Evolutionary conservation across 768 basidiomycete genomes (phyloP).

Genomic region (Podaxis pistillaris): DNA sequence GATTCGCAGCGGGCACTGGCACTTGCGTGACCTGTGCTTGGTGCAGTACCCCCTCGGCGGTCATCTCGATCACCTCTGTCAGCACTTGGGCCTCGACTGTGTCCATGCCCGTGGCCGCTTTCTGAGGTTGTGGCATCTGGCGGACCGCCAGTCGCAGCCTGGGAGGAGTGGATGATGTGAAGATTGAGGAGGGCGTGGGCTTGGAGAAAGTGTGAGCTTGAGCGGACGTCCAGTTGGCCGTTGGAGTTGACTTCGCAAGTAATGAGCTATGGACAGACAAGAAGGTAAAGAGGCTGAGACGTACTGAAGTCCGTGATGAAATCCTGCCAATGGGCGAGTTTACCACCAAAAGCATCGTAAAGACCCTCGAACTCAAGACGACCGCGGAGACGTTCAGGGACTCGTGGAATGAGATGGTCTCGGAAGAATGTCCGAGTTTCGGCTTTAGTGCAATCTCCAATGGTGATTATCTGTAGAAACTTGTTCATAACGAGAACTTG

Average conservation of each 20-base stretch:
- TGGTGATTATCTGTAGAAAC: slow-evolving; percentile 58
- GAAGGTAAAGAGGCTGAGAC: slow-evolving; percentile 18
- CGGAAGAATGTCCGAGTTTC: slow-evolving; percentile 69
- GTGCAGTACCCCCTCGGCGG: slow-evolving; percentile 23
- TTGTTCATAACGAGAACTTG: background rate
- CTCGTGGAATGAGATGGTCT: slow-evolving; percentile 60
- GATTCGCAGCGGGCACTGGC: slow-evolving; percentile 41
- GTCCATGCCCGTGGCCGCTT: slow-evolving; percentile 13
- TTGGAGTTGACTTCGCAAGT: slow-evolving; percentile 61
- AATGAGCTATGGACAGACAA: background rate
- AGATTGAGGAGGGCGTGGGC: slow-evolving; percentile 82
- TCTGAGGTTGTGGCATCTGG: slow-evolving; percentile 23
- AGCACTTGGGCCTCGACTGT: slow-evolving; percentile 7
- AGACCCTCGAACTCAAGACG: slow-evolving; percentile 68
- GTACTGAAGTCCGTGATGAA: slow-evolving; percentile 73
- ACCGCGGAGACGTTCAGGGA: slow-evolving; percentile 59
- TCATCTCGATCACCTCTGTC: slow-evolving; percentile 6
- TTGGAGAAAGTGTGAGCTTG: slow-evolving; percentile 79
- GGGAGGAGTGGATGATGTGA: slow-evolving; percentile 83
- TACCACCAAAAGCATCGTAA: slow-evolving; percentile 81
- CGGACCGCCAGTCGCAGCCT: slow-evolving; percentile 39
- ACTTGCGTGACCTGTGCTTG: slow-evolving; percentile 27
- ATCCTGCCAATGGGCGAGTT: slow-evolving; percentile 81
- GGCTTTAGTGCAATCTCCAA: slow-evolving; percentile 75
- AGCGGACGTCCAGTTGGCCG: slow-evolving; percentile 50